Conservation (phyloP, 2,329 filamentous ascomycete species). For the Byssoonygena ceratinophila region DNA sequence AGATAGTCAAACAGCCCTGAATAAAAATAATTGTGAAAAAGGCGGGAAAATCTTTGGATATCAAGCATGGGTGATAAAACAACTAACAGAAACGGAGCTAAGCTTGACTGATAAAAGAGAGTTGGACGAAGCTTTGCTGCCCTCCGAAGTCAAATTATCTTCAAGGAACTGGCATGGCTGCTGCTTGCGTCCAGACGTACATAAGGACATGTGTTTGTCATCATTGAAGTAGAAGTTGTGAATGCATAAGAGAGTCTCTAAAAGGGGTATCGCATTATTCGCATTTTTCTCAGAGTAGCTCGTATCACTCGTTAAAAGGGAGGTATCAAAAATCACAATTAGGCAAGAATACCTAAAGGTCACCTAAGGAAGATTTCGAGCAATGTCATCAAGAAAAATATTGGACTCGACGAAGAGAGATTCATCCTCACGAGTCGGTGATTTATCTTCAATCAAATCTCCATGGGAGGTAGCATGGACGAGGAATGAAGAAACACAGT, state of each 20-base stretch:
- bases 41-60: background rate
- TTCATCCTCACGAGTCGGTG: background rate
- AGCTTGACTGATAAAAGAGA: no score
- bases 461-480: background rate
- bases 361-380: no score
- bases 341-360: no score
- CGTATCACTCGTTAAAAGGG: background rate
- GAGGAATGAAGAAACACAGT: background rate
- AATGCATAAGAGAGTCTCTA: background rate
- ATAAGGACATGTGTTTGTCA: background rate
- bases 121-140: background rate
- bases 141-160: background rate
- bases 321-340: background rate
- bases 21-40: background rate
- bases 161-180: no score
- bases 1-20: conserved; percentile 7
- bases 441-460: background rate
- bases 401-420: background rate
- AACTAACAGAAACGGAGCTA: no score
- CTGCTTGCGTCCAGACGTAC: background rate
- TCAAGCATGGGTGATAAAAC: background rate
- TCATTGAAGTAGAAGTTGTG: background rate
- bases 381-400: no score
- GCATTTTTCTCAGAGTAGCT: background rate
- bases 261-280: background rate